Base-by-base conservation (phyloP, 192 early-diverging fungal species). In the Coemansia sp. region DNA sequence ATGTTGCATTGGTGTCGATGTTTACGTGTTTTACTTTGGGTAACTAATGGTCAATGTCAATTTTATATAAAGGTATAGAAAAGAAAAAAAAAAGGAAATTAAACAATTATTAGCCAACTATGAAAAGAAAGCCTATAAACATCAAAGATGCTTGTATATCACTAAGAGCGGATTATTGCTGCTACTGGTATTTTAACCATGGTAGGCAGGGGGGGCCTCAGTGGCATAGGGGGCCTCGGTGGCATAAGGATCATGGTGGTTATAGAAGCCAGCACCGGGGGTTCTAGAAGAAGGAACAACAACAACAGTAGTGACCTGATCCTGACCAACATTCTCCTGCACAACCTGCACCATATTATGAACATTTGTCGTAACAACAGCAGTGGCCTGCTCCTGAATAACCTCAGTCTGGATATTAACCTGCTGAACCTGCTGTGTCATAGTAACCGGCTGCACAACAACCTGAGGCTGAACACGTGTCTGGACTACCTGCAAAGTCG, bases 291-390 rank as follows among this genome's bases (percentile, higher is more conserved):
- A 19, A 2, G 65, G 52, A 6, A 52, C 35, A 9, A 40, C 24
- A 9, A 39, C 60, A 0, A 59, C 57, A 13, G 56, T 55, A 5
- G 52, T 33, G 39, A 60, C 17, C 42, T 60, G 53, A 27, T 38
- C 54, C 51, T 64, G 56, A 10, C 38, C 61, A 30, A 76, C 72
- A 24, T 74, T 53, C 60, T 74, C 29, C 56, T 74, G 71, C 2
- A 74, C 64, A 11, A 74, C 71, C 60, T 74, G 64, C 13, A 74
- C 71, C 50, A 74, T 54, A 27, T 60, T 60, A 52, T 74, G 55
- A 9, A 74, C 51, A 36, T 44, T 74, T 10, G 71, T 74, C 14
- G 71, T 54, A 35, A 48, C 47, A 14, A 63, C 52, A 0, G 54
- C 59, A 0, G 71, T 67, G 13, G 59, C 71, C 55, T 74, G 59